Evolutionary conservation across 1,284 basidiomycete species (phyloP), one percentile per base, ranked within the genome.

Genomic region (Trichosporon ovoides): DNA sequence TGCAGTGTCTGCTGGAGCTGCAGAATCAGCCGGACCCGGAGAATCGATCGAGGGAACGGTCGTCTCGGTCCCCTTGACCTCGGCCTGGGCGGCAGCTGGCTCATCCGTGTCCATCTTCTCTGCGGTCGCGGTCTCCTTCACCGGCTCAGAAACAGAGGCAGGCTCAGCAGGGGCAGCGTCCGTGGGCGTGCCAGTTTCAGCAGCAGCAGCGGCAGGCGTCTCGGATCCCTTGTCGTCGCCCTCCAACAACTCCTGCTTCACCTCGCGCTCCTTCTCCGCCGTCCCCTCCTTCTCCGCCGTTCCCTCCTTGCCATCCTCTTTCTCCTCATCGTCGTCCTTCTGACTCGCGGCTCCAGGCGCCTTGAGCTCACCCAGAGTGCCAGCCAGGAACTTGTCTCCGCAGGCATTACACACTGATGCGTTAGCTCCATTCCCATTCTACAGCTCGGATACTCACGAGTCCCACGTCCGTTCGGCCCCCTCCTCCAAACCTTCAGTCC

Each of bases 401-500:
- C 74, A 76, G 2, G 62, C 55, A 48, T 74, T 71, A 37, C 74
- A 76, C 57, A 76, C 73, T 3, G 13, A 11, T 4, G 4, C 12
- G 43, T 61, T 36, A 61, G 60, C 48, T 37, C 46, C 24, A 28
- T 7, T 5, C 38, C 18, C 3, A 40, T 4, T 2, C 10, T 12
- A 7, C 5, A 7, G 4, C 28, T 22, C 43, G 28, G 43, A n/a
- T 11, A 71, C 74, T 72, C 59, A 76, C 74, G 49, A 0, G 74
- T 76, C n/a, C 66, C 64, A 22, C 61, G 57, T 0, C 74, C 74
- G 2, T 62, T 66, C 11, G 74, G 74, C 12, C 74, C 74, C 18
- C 64, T 67, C 35, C 74, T 60, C 74, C 74, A 76, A 1, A 76
- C 72, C 53, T 69, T 70, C 52, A 71, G 48, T 0, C 63, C 66